Conservation (phyloP, 139 green algal genomes). For the Trebouxia sp. region DNA sequence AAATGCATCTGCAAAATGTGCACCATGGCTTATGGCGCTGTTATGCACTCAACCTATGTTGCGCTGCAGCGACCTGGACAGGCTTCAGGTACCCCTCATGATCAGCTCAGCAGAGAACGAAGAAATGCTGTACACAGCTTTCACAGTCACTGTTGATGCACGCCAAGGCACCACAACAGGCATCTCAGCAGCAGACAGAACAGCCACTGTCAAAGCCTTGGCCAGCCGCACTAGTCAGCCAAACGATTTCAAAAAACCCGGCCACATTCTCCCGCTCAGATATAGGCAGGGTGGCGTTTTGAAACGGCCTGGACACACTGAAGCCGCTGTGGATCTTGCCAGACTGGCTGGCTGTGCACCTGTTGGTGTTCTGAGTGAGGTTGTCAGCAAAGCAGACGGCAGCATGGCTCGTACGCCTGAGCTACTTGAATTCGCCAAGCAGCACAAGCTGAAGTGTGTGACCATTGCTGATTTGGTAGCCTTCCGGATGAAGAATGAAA, state of each 20-base stretch:
- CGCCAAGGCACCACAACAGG: slow-evolving; percentile 85
- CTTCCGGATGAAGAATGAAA: slow-evolving; percentile 17
- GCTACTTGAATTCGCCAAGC: slow-evolving; percentile 80
- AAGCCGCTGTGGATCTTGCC: slow-evolving; percentile 93
- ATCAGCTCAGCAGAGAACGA: slow-evolving; percentile 72
- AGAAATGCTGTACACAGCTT: slow-evolving; percentile 93
- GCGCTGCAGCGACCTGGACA: slow-evolving; percentile 70
- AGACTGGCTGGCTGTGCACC: slow-evolving; percentile 83
- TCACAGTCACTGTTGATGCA: slow-evolving; percentile 89
- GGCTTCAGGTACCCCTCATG: slow-evolving; percentile 96
- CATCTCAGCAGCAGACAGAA: slow-evolving; percentile 92
- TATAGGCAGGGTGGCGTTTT: slow-evolving; percentile 76
- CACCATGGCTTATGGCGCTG: not conserved
- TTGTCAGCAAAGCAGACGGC: slow-evolving; percentile 74
- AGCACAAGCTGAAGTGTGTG: slow-evolving; percentile 84
- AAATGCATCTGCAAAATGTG: not conserved
- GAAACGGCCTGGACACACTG: slow-evolving; percentile 87
- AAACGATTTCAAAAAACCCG: slow-evolving; percentile 84
- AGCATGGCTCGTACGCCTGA: slow-evolving; percentile 83
- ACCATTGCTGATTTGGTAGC: slow-evolving; percentile 91
- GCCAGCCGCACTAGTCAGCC: slow-evolving; percentile 57
- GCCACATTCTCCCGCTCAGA: slow-evolving; percentile 95
- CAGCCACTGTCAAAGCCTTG: slow-evolving; percentile 82
- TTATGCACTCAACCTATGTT: not conserved
- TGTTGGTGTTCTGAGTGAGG: slow-evolving; percentile 94